Evolutionary conservation across 768 basidiomycete genomes (phyloP), one percentile per base, ranked within the genome.

Genomic region (Pleurotus sapidus): DNA sequence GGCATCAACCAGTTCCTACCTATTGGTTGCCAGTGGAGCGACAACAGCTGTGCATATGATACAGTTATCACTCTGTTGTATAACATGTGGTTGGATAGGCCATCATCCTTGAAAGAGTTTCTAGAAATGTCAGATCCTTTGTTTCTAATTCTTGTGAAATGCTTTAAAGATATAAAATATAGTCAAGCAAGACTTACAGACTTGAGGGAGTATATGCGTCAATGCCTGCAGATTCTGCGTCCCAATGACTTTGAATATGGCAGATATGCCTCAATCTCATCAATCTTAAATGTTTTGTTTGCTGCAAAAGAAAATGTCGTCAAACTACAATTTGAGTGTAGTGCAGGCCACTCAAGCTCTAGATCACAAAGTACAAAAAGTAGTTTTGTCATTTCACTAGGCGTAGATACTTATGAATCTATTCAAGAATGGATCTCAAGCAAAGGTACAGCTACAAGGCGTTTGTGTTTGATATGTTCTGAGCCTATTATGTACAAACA

Each of bases 11-110:
- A 30, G 30, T 6, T 30, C 8, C 7, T 30, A 30, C 40, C 54
- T 9, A 37, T 27, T 7, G 64, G 63, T 14, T 54, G 59, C 37
- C 34, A 17, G 27, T 70, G 69, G 68, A 50, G 46, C 23, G 24
- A 62, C 17, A 66, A 68, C 27, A 72, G 70, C 39, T 73, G 70
- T 63, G 65, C 67, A 15, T 72, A 72, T 63, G 71, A 72, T 54
- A 15, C 64, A 6, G 25, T 65, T 1, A 55, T 72, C 27, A 58
- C 64, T 0, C 55, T 65, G 3, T 46, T 72, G 4, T 66, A 55
- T 55, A 46, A 63, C 39, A 48, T 68, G n/a, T 69, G 64, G 67
- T 12, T 17, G 18, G 34, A 49, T 27, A 43, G 57, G 24, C 6
- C 57, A 17, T 23, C 50, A 51, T 49, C 43, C n/a, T 39, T 38